These are phyloP conservation scores for Liriodendron chinense DNA, from an alignment of 164 flowering plant species.

Conservation along the genomic window DNA sequence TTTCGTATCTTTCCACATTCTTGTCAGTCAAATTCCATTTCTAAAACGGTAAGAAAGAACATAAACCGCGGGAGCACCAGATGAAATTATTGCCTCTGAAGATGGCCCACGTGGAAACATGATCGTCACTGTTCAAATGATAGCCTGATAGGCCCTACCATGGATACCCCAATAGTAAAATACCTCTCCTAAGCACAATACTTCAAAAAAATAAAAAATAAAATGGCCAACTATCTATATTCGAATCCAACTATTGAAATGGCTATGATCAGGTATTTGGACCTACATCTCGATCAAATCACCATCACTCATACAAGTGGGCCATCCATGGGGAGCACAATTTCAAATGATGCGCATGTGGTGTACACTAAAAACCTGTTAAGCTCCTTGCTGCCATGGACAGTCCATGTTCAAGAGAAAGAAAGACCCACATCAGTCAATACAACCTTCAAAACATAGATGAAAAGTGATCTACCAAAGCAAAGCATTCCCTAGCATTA, in stretches of 20 bases:
- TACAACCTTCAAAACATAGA: not conserved
- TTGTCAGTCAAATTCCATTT: slow-evolving; percentile 36
- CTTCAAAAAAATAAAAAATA: too few species aligned
- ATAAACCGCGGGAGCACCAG: not conserved
- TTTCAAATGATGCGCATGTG: too few species aligned
- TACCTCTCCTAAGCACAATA: too few species aligned
- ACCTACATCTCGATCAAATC: too few species aligned
- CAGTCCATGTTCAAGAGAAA: not conserved
- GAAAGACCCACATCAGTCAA: not conserved
- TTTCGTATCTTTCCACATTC: slow-evolving; percentile 22
- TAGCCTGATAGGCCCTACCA: too few species aligned
- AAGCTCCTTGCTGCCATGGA: slow-evolving; percentile 2
- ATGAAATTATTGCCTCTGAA: too few species aligned
- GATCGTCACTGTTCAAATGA: not conserved
- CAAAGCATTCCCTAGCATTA: slow-evolving; percentile 6
- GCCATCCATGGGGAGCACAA: too few species aligned
- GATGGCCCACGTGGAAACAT: not conserved
- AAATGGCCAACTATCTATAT: too few species aligned
- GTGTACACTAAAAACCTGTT: slow-evolving; percentile 10
- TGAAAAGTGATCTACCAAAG: slow-evolving; percentile 7
- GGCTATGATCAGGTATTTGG: too few species aligned
- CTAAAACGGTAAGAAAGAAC: not conserved
- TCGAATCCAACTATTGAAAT: too few species aligned
- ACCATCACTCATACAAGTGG: too few species aligned
- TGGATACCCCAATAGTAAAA: too few species aligned